Conservation (phyloP, 768 basidiomycete genomes). For the Mycena metata region DNA sequence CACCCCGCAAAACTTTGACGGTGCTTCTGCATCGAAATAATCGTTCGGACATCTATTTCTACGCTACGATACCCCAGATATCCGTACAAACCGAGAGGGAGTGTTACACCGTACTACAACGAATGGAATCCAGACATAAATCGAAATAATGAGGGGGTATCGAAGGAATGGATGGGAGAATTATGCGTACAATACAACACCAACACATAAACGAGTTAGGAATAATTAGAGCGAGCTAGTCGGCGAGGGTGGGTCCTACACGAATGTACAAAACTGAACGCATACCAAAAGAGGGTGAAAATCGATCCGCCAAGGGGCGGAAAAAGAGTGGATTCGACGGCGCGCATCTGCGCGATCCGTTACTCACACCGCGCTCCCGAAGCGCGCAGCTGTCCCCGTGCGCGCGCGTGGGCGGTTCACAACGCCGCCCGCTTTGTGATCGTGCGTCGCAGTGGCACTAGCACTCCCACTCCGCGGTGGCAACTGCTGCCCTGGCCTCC, state of each 20-base stretch:
- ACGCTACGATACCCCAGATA: constrained; percentile 19
- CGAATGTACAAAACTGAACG: constrained; percentile 11
- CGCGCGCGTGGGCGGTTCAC: constrained; percentile 76
- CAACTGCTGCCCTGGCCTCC: constrained; percentile 37
- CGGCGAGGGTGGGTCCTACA: constrained; percentile 4
- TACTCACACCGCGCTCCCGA: constrained; percentile 64
- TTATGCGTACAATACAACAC: constrained; percentile 33
- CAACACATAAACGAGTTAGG: constrained; percentile 33
- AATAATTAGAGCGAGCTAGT: constrained; percentile 30
- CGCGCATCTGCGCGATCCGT: background rate
- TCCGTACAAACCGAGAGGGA: constrained; percentile 12
- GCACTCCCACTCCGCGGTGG: too few species aligned
- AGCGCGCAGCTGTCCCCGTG: constrained; percentile 75
- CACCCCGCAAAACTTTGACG: too few species aligned
- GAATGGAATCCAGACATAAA: constrained; percentile 6
- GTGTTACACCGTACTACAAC: constrained; percentile 10
- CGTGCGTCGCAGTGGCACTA: constrained; percentile 20
- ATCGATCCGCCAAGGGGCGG: background rate
- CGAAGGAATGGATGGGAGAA: constrained; percentile 17
- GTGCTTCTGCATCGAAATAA: too few species aligned
- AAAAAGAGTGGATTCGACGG: constrained; percentile 6
- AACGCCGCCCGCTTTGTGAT: constrained; percentile 55
- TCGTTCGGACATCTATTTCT: too few species aligned
- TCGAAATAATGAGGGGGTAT: constrained; percentile 29
- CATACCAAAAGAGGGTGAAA: constrained; percentile 18